Evolutionary conservation across 805 yeast genomes (phyloP), one percentile per base, ranked within the genome.

Genomic region (Ogataea zsoltii): DNA sequence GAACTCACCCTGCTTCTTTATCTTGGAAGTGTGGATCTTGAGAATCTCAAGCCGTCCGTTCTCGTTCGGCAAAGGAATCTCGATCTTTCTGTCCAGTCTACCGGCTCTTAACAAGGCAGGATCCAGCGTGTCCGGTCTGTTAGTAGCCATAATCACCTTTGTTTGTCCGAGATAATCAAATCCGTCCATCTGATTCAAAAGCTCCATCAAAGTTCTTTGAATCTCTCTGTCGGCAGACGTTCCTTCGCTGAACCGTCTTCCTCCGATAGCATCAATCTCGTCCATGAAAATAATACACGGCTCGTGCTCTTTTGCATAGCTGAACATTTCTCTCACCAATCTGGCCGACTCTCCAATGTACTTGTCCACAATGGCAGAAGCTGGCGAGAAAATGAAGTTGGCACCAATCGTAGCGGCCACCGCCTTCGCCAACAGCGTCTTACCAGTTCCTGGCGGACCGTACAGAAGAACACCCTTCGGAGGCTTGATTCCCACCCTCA

Each of bases 371-470:
- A 92, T 92, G 38, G 96, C 98, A 11, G 96, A 87, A 0, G 98
- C 97, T 11, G 98, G 98, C n/a, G 96, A 87, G 61, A 94, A 94
- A 52, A 92, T 92, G 72, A 92, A 92, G 69, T 92, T 92, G 30
- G 97, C 97, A 45, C 98, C 98, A 61, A 94, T 89, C 4, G 98
- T 94, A 35, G 98, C 98, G 4, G 99, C 98, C 36, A 91, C 97
- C 0, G 98, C 98, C 62, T 94, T 91, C 14, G 99, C 99, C 61
- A 92, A 76, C 48, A 92, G 73, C 0, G 99, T 92, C 67, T 92
- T 92, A 63, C 99, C 98, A 0, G 99, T 94, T 60, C 99, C 99
- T 18, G 99, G 99, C 6, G 99, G 99, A 7, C 99, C 99, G 63
- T 94, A 94, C 42, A 94, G 75, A 51, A 94, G 72, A 21, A 92